phyloP scores from a whole-genome alignment of 2,329 filamentous ascomycete genomes.

The Epichloe hybrida region DNA sequence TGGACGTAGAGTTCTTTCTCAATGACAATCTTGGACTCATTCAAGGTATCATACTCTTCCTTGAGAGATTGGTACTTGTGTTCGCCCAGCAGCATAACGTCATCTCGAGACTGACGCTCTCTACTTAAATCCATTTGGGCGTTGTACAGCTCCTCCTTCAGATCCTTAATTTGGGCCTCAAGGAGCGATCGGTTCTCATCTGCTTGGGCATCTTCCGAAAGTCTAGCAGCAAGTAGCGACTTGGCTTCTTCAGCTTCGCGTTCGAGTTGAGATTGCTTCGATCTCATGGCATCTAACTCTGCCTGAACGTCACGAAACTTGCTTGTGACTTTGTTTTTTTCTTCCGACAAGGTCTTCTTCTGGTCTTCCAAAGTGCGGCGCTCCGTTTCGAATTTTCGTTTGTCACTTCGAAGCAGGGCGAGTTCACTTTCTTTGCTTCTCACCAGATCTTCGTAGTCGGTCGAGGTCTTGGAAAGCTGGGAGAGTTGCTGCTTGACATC shows the following conservation, averaged over 20 bases:
- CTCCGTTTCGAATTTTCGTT: slow-evolving; percentile 71
- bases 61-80: slow-evolving; percentile 75
- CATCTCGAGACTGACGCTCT: slow-evolving; percentile 85
- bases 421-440: slow-evolving; percentile 90
- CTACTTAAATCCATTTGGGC: slow-evolving; percentile 80
- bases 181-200: slow-evolving; percentile 69
- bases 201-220: slow-evolving; percentile 80
- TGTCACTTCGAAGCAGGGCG: slow-evolving; percentile 68
- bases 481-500: slow-evolving; percentile 74
- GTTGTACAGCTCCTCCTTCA: slow-evolving; percentile 75
- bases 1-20: slow-evolving; percentile 96
- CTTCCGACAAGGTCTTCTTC: slow-evolving; percentile 52
- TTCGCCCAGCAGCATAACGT: slow-evolving; percentile 80
- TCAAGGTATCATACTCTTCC: slow-evolving; percentile 73
- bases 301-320: slow-evolving; percentile 76
- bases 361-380: slow-evolving; percentile 68
- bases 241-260: slow-evolving; percentile 84
- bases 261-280: slow-evolving; percentile 71
- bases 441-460: slow-evolving; percentile 88
- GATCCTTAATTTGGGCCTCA: slow-evolving; percentile 72
- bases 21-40: slow-evolving; percentile 91
- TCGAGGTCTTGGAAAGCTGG: slow-evolving; percentile 79
- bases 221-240: slow-evolving; percentile 69
- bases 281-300: slow-evolving; percentile 73
- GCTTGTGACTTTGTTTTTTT: slow-evolving; percentile 66